Base-by-base conservation (phyloP, 1,284 basidiomycete genomes). In the Cutaneotrichosporon cutaneum region DNA sequence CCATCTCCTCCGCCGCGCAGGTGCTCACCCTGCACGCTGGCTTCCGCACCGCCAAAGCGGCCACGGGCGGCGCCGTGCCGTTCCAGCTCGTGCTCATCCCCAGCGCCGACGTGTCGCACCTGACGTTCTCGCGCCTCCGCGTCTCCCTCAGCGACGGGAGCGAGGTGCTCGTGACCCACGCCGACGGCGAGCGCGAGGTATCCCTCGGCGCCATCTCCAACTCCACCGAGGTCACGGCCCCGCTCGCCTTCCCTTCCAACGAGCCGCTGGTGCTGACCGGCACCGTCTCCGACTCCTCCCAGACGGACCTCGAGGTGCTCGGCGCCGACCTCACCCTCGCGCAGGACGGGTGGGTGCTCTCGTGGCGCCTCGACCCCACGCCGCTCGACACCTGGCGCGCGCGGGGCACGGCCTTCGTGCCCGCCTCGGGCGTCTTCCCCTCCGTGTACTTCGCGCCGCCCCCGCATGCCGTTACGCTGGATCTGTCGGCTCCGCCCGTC, bases 21-120 rank as follows among this genome's bases (percentile, higher is more conserved):
- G 0, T 62, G 39, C 52, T 92, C 63, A 81, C 86, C 44, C 83
- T 85, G 0, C 82, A 81, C 22, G 78, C 86, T 0, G 82, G 87
- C 0, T 94, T 94, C 75, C 92, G 89, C 87, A 75, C 82, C 10
- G 67, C 83, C 0, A 82, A 86, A 62, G 83, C 86, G 24, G 81
- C 83, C 47, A 83, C 92, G 4, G 83, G 83, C n/a, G 83, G 87
- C 56, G 70, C 79, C 8, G 84, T 84, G 0, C 83, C 88, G 0
- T 94, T 90, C 77, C 92, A 94, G 71, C 68, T 94, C 4, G 27
- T 62, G 4, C 13, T 81, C 3, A 47, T 86, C 0, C 44, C 44
- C 0, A 61, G 57, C 3, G 73, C 72, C 3, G 64, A 74, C n/a
- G 70, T 78, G 21, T 61, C 69, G 8, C 54, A 65, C 1, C 55